Percentiles rank a stretch among this genome's conserved stretches.
Evolutionary conservation across 1,284 basidiomycete genomes (phyloP).

Genomic region (Singerocomus rubriflavus): DNA sequence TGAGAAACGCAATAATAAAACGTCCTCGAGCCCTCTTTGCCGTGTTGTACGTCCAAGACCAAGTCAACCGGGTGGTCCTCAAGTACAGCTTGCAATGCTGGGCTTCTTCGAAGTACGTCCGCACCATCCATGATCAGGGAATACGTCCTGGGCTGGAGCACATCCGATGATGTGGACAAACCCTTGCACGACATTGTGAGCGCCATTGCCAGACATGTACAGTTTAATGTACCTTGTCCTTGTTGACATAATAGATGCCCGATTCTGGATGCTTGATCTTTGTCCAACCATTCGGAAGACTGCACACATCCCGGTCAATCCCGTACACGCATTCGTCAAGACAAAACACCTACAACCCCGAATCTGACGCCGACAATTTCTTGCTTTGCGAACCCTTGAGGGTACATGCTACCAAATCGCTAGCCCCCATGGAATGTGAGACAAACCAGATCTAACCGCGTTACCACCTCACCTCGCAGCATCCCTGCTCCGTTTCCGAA

Average conservation of each 20-base stretch:
- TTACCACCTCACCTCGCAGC: constrained; percentile 9
- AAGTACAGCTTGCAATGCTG: constrained; percentile 6
- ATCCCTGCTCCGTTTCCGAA: constrained; percentile 1
- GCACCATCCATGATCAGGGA: constrained; percentile 15
- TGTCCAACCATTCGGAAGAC: constrained; percentile 23
- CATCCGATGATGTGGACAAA: constrained; percentile 22
- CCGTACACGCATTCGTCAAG: fast-evolving
- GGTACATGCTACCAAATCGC: constrained; percentile 11
- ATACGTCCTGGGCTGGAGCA: constrained; percentile 8
- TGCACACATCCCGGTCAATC: constrained; percentile 4
- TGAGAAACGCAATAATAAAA: constrained; percentile 32
- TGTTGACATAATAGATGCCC: constrained; percentile 28
- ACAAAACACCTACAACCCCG: constrained; percentile 12
- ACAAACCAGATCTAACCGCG: not conserved
- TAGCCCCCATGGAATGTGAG: not conserved
- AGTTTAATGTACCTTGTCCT: constrained; percentile 20
- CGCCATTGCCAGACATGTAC: not conserved
- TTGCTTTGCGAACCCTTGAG: constrained; percentile 17
- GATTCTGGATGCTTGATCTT: constrained; percentile 28
- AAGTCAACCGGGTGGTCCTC: constrained; percentile 14
- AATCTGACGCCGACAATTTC: not conserved
- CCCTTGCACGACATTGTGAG: constrained; percentile 11
- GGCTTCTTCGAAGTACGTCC: constrained; percentile 3
- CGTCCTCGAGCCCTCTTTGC: not conserved
- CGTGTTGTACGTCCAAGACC: constrained; percentile 17